Evolutionary conservation across 2,329 filamentous ascomycete genomes (phyloP).

Genomic region (Trichothecium roseum): DNA sequence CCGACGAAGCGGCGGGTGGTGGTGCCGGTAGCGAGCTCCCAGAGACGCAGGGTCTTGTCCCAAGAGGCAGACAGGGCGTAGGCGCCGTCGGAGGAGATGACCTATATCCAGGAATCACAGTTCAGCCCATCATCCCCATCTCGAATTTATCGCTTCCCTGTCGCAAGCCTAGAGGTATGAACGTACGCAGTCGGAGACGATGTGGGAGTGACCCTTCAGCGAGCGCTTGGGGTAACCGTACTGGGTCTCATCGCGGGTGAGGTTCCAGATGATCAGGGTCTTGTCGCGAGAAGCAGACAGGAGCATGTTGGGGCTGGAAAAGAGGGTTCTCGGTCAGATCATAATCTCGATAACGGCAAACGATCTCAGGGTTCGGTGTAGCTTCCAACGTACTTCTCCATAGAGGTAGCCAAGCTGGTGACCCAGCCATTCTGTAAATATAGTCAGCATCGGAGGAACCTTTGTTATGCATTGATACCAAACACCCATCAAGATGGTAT

Average conservation of each 20-base stretch:
- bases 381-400: constrained; percentile 73
- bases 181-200: constrained; percentile 99
- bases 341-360: constrained; percentile 9
- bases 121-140: constrained; percentile 7
- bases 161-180: constrained; percentile 8
- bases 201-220: constrained; percentile 98
- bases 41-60: constrained; percentile 99
- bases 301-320: constrained; percentile 90
- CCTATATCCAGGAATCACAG: constrained; percentile 37
- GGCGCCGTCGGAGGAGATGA: constrained; percentile 98
- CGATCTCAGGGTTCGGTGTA: background rate
- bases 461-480: background rate
- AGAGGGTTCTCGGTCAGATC: constrained; percentile 6
- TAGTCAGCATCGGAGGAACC: constrained; percentile 7
- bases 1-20: constrained; percentile 98
- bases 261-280: constrained; percentile 99
- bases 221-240: constrained; percentile 99
- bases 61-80: constrained; percentile 98
- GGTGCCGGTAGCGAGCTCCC: constrained; percentile 94
- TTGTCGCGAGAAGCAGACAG: constrained; percentile 96
- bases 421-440: constrained; percentile 78
- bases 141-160: background rate
- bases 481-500: constrained; percentile 2
- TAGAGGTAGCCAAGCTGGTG: constrained; percentile 93
- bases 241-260: constrained; percentile 94